phyloP scores from a whole-genome alignment of 2,329 filamentous ascomycete genomes.

The Sclerotiophoma versabilis region DNA sequence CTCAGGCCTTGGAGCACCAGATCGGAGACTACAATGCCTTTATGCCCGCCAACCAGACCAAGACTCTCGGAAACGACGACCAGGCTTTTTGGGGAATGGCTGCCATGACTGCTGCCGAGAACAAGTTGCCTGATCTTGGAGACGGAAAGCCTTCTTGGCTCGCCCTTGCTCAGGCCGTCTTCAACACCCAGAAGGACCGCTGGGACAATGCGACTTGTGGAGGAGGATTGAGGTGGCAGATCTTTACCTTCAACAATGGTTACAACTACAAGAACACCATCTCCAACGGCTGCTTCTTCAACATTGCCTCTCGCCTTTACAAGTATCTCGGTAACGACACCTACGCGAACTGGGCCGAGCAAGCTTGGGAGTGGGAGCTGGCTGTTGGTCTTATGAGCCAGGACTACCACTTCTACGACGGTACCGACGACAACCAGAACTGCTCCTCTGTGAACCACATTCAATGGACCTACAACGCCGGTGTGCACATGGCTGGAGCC shows the following conservation, averaged over 20 bases:
- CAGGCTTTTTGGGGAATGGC: constrained; percentile 67
- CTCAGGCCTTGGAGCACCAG: constrained; percentile 72
- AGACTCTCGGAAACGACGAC: constrained; percentile 62
- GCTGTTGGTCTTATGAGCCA: constrained; percentile 59
- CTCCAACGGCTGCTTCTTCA: constrained; percentile 82
- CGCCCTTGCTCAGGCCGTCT: constrained; percentile 72
- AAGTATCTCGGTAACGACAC: constrained; percentile 69
- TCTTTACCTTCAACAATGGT: constrained; percentile 76
- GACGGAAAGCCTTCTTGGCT: constrained; percentile 68
- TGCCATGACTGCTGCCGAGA: constrained; percentile 65
- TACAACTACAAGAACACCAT: constrained; percentile 85
- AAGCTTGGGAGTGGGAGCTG: constrained; percentile 65
- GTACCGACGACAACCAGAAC: constrained; percentile 53
- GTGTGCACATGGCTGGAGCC: constrained; percentile 55
- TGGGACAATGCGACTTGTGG: constrained; percentile 74
- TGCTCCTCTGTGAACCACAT: constrained; percentile 54
- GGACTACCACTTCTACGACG: constrained; percentile 56
- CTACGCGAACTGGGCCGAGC: constrained; percentile 67
- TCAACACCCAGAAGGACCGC: constrained; percentile 71
- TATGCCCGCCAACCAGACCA: constrained; percentile 76
- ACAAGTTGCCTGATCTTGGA: constrained; percentile 54
- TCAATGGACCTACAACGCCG: constrained; percentile 58
- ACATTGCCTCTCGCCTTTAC: constrained; percentile 77
- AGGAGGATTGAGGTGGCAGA: constrained; percentile 83
- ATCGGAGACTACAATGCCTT: constrained; percentile 76